Evolutionary conservation across 331 rosid genomes (phyloP).

Genomic region (Dryas integrifolia): DNA sequence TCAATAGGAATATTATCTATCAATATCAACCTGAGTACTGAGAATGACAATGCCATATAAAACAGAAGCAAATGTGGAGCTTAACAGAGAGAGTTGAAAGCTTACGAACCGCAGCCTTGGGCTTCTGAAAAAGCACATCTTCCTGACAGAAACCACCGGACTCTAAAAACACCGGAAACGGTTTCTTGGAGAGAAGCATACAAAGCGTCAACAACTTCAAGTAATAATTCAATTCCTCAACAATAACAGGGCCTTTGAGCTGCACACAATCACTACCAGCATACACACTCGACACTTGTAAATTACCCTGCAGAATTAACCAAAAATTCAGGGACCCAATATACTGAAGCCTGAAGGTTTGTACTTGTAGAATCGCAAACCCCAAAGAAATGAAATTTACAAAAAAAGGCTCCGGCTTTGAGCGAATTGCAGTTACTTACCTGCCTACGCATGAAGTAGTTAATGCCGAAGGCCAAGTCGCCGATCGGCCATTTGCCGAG

Average conservation of each 20-base stretch:
- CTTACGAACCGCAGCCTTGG: conserved; percentile 83
- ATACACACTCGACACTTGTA: conserved; percentile 85
- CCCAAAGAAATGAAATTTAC: neutral
- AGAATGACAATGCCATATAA: neutral
- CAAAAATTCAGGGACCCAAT: neutral
- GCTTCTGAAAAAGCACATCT: conserved; percentile 85
- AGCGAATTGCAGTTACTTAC: conserved; percentile 29
- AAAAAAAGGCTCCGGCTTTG: neutral
- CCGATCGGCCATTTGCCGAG: conserved; percentile 97
- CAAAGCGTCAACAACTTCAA: conserved; percentile 78
- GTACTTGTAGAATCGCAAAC: neutral
- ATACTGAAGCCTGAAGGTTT: neutral
- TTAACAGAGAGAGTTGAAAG: neutral
- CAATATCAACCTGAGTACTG: neutral
- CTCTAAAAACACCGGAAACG: conserved; percentile 85
- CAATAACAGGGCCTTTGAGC: conserved; percentile 65
- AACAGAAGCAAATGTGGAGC: neutral
- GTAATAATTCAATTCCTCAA: conserved; percentile 58
- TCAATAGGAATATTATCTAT: neutral
- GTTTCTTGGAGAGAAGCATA: conserved; percentile 81
- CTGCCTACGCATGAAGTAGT: conserved; percentile 90
- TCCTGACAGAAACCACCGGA: conserved; percentile 71
- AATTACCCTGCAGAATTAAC: conserved; percentile 62
- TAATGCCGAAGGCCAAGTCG: conserved; percentile 95
- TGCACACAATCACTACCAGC: conserved; percentile 68